phyloP scores from a whole-genome alignment of 148 eudicot genomes.

The Polygonum maritimum region DNA sequence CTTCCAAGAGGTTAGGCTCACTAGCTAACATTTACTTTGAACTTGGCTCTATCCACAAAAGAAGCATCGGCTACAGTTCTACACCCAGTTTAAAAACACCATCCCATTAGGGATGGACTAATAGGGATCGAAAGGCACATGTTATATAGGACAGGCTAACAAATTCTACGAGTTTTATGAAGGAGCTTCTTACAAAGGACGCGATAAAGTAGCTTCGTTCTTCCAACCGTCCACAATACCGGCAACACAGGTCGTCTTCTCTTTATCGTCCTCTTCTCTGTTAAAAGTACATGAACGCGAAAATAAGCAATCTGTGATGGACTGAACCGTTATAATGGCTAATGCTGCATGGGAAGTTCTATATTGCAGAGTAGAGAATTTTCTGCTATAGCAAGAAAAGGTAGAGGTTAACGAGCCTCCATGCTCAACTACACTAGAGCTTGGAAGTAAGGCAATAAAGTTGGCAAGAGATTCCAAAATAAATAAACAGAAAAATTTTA shows the following conservation, averaged over 20 bases:
- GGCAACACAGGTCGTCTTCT: slow-evolving; percentile 21
- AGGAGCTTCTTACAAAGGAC: slow-evolving; percentile 24
- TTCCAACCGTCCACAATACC: slow-evolving; percentile 63
- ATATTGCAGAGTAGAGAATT: not conserved
- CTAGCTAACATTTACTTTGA: slow-evolving; percentile 1
- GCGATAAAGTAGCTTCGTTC: slow-evolving; percentile 47
- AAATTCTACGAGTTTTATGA: slow-evolving; percentile 8
- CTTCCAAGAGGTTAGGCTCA: slow-evolving; percentile 2
- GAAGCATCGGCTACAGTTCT: not conserved
- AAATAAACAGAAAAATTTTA: not conserved
- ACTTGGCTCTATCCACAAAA: not conserved
- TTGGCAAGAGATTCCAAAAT: not conserved
- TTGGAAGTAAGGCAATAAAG: not conserved
- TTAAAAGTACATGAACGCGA: not conserved
- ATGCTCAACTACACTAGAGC: not conserved
- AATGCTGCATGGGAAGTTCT: not conserved
- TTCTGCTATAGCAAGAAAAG: not conserved
- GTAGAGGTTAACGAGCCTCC: not conserved
- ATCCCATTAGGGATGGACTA: not conserved
- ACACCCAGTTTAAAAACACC: not conserved
- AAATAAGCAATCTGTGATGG: not conserved
- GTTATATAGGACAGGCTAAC: not conserved
- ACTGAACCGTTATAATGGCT: not conserved
- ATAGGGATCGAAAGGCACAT: not conserved
- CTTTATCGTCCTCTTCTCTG: slow-evolving; percentile 43